These are phyloP conservation scores for Diaporthe citri DNA, from an alignment of 2,329 filamentous ascomycete species.

Conservation along the genomic window DNA sequence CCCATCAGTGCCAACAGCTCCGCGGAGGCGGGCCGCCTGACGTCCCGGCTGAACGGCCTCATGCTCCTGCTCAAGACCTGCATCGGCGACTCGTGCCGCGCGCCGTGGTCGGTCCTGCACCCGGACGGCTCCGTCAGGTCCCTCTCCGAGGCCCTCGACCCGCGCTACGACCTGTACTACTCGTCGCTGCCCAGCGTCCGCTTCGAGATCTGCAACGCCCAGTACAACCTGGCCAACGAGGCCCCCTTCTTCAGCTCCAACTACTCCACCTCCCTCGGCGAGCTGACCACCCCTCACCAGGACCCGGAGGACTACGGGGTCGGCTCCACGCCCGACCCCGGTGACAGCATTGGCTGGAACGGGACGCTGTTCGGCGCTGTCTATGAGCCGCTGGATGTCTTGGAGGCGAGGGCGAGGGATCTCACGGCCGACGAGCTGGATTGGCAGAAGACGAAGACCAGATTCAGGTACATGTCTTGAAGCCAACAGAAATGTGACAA, in stretches of 20 bases:
- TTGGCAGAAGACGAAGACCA: slow-evolving; percentile 7
- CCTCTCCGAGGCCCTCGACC: slow-evolving; percentile 63
- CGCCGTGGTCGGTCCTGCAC: slow-evolving; percentile 71
- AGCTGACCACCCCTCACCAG: slow-evolving; percentile 37
- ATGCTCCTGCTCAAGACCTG: slow-evolving; percentile 73
- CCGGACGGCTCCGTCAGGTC: slow-evolving; percentile 64
- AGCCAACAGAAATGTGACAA: no score
- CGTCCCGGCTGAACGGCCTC: slow-evolving; percentile 68
- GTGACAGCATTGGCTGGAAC: slow-evolving; percentile 38
- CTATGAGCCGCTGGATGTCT: slow-evolving; percentile 31
- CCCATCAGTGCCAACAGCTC: slow-evolving; percentile 55
- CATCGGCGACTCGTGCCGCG: slow-evolving; percentile 63
- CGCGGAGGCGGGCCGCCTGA: slow-evolving; percentile 53
- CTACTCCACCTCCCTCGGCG: slow-evolving; percentile 35
- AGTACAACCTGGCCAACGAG: slow-evolving; percentile 39
- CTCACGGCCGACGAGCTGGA: slow-evolving; percentile 33
- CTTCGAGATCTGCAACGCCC: slow-evolving; percentile 31
- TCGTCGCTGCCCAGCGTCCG: slow-evolving; percentile 37
- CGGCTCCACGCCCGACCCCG: not conserved
- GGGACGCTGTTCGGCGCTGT: slow-evolving; percentile 32
- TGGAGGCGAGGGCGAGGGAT: slow-evolving; percentile 38
- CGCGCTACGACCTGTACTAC: slow-evolving; percentile 66
- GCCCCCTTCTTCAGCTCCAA: slow-evolving; percentile 39
- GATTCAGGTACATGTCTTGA: slow-evolving; percentile 34
- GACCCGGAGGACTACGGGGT: slow-evolving; percentile 35